Evolutionary conservation across 352 stramenopile species (phyloP), one percentile per base, ranked within the genome.

Genomic region (Pythium phragmiticola): DNA sequence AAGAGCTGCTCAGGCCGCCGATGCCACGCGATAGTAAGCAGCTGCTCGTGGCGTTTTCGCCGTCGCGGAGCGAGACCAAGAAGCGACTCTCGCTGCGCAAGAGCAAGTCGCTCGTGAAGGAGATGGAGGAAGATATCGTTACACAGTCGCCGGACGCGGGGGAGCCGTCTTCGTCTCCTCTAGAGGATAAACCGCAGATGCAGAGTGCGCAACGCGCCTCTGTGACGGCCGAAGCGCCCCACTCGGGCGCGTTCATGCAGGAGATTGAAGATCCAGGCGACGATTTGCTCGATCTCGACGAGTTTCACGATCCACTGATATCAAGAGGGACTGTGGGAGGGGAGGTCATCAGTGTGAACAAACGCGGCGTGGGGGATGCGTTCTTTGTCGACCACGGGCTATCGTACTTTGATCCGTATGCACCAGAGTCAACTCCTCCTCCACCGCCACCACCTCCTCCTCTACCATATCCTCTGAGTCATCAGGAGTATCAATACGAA

Each of bases 161-260:
- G 3, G 48, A 51, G 54, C 48, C 9, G n/a, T 23, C 11, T 28
- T 14, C 13, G 12, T 28, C 13, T 9, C 12, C 39, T 46, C 39
- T 13, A 3, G 16, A 2, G 39, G 39, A 16, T 3, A n/a, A 57
- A 3, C 17, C 36, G 34, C 26, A 17, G 39, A n/a, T 19, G 2
- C 26, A 28, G 13, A 7, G 26, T 6, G 53, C 23, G 3, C 53
- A 37, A 37, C 37, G 53, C 6, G 19, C 21, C 6, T 60, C 50
- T 9, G 17, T 52, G 19, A 16, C 28, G 4, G n/a, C 28, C 14
- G 67, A 46, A 53, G 47, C 41, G 48, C 57, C 59, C 23, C 62
- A 67, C 12, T 59, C 68, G 0, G 79, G 77, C 2, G 79, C 79
- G 1, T 88, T 88, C 64, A 88, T 88, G 79, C 75, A 88, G 39